A percentile compares a stretch with the other conserved stretches of the same genome.
phyloP scores from a whole-genome alignment of 768 basidiomycete genomes.

The Pisolithus albus region DNA sequence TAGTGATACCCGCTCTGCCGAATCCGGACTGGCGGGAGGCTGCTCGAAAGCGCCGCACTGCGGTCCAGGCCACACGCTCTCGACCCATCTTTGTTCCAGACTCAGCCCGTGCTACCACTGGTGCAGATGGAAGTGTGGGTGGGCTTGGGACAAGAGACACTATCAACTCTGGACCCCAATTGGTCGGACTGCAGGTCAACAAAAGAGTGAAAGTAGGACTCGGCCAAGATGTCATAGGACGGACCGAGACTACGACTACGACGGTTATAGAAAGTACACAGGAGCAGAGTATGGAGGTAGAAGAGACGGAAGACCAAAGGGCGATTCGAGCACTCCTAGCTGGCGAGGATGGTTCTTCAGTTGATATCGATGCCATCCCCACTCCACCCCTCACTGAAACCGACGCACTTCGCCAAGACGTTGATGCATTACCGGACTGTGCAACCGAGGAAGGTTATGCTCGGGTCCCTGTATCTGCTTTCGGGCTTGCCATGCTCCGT shows the following conservation, averaged over 20 bases:
- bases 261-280: neutral
- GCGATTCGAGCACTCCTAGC: conserved; percentile 79
- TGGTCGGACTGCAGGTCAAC: conserved; percentile 58
- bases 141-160: conserved; percentile 67
- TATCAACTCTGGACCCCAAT: conserved; percentile 71
- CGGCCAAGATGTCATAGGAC: conserved; percentile 19
- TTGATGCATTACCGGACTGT: conserved; percentile 67
- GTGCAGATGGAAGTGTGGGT: conserved; percentile 68
- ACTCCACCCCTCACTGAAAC: conserved; percentile 57
- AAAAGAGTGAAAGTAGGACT: conserved; percentile 26
- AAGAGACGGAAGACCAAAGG: conserved; percentile 68
- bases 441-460: conserved; percentile 82
- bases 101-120: conserved; percentile 46
- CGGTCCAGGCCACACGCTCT: conserved; percentile 10
- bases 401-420: conserved; percentile 81
- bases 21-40: conserved; percentile 89
- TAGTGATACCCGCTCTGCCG: conserved; percentile 80
- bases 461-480: conserved; percentile 85
- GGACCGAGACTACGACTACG: neutral
- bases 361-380: conserved; percentile 57
- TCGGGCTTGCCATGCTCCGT: conserved; percentile 86
- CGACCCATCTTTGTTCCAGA: conserved; percentile 55
- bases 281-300: conserved; percentile 24
- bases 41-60: conserved; percentile 51
- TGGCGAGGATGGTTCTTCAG: conserved; percentile 31